Percentiles rank a stretch among this genome's conserved stretches.
These are phyloP conservation scores for Ophiorrhiza pumila DNA, from an alignment of 257 asterid species.

Conservation along the genomic window DNA sequence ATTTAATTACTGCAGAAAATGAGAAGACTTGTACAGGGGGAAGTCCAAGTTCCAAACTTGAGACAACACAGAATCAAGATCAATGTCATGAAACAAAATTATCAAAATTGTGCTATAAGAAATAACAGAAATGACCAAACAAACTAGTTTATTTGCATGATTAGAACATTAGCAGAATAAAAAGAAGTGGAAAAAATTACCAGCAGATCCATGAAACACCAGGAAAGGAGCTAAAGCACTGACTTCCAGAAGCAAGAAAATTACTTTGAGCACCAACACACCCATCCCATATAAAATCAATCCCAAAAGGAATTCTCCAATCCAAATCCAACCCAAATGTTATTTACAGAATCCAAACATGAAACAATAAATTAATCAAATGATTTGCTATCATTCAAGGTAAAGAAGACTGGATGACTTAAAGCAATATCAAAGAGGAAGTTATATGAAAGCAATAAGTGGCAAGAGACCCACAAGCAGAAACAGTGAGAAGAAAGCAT, in stretches of 20 bases:
- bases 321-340: conserved; percentile 21
- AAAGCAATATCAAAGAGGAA: conserved; percentile 42
- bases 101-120: conserved; percentile 5
- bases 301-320: conserved; percentile 17
- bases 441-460: conserved; percentile 38
- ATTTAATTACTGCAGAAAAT: background rate
- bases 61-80: conserved; percentile 19
- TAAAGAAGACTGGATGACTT: conserved; percentile 36
- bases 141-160: conserved; percentile 8
- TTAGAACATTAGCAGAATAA: conserved; percentile 16
- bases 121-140: background rate
- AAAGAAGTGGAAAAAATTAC: conserved; percentile 33
- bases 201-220: conserved; percentile 64
- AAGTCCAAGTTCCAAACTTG: background rate
- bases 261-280: conserved; percentile 44
- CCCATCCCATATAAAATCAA: conserved; percentile 53
- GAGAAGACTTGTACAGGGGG: background rate
- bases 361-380: conserved; percentile 5
- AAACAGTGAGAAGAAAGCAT: conserved; percentile 62
- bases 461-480: conserved; percentile 41
- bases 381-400: conserved; percentile 3
- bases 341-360: conserved; percentile 23
- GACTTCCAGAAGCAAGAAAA: conserved; percentile 43
- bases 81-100: conserved; percentile 8
- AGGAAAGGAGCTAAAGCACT: conserved; percentile 44